phyloP scores from a whole-genome alignment of 192 early-diverging fungal genomes.

The Coemansia sp. region DNA sequence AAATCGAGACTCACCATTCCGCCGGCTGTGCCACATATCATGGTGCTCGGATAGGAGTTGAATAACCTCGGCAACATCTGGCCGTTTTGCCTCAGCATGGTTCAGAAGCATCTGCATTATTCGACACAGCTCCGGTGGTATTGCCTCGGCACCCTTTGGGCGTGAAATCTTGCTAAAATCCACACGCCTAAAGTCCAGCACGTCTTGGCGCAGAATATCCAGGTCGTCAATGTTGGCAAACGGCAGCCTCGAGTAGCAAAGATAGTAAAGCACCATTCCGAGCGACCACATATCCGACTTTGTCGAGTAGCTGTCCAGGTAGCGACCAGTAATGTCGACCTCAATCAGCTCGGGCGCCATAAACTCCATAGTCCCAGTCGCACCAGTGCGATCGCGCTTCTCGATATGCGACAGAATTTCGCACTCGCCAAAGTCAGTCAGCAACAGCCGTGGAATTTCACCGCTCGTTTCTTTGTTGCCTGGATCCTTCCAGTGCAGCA shows the following conservation, averaged over 20 bases:
- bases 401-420: conserved; percentile 73
- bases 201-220: conserved; percentile 78
- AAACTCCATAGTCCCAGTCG: conserved; percentile 93
- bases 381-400: conserved; percentile 82
- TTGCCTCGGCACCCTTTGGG: conserved; percentile 19
- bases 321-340: conserved; percentile 66
- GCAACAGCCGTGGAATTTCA: conserved; percentile 72
- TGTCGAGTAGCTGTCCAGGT: conserved; percentile 73
- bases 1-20: conserved; percentile 32
- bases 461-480: conserved; percentile 28
- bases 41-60: conserved; percentile 26
- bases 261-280: conserved; percentile 90
- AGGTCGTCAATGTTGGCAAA: conserved; percentile 87
- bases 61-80: conserved; percentile 37
- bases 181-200: conserved; percentile 61
- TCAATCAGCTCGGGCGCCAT: conserved; percentile 80
- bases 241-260: conserved; percentile 84
- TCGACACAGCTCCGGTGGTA: conserved; percentile 33
- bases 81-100: conserved; percentile 40
- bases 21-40: conserved; percentile 39
- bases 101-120: conserved; percentile 44
- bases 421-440: conserved; percentile 98
- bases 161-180: conserved; percentile 32
- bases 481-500: conserved; percentile 69
- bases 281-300: conserved; percentile 95